Percentiles rank a stretch among this genome's conserved stretches.
phyloP scores from a whole-genome alignment of 2,329 filamentous ascomycete genomes.

The Apiospora saccharicola region DNA sequence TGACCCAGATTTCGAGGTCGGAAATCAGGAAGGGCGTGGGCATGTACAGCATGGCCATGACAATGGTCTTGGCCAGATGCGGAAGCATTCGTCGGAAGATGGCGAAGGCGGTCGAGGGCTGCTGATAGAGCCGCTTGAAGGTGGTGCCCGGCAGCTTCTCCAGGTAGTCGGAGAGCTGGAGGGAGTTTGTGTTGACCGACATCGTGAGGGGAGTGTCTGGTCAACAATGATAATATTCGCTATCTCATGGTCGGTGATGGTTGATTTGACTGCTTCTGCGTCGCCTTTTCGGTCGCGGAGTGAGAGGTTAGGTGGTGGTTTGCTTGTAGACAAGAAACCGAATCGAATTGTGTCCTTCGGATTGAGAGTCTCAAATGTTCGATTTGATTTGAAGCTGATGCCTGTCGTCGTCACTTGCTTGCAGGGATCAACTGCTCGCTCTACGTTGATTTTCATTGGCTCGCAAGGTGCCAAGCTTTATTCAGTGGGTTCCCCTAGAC shows the following conservation, averaged over 20 bases:
- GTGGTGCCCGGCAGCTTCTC: slow-evolving; percentile 90
- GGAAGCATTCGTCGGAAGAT: slow-evolving; percentile 98
- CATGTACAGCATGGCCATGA: slow-evolving; percentile 95
- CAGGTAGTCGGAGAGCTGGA: slow-evolving; percentile 84
- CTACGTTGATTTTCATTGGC: background rate
- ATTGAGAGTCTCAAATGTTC: background rate
- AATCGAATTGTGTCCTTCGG: background rate
- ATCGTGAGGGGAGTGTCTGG: slow-evolving; percentile 33
- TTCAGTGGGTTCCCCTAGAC: background rate
- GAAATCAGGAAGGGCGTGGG: slow-evolving; percentile 78
- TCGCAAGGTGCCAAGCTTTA: background rate
- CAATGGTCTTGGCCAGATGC: slow-evolving; percentile 91
- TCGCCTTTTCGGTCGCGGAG: background rate
- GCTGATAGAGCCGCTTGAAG: slow-evolving; percentile 91
- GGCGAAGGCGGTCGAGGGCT: slow-evolving; percentile 92
- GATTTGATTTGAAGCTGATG: slow-evolving; percentile 6
- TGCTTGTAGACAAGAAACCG: background rate
- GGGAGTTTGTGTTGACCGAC: slow-evolving; percentile 48
- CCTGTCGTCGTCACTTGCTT: slow-evolving; percentile 7
- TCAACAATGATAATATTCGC: background rate
- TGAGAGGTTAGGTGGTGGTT: background rate
- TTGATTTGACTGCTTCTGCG: background rate
- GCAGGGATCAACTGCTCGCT: slow-evolving; percentile 10
- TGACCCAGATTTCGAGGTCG: slow-evolving; percentile 88
- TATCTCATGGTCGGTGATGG: slow-evolving; percentile 13